Base-by-base conservation (phyloP, 1,139 yeast genomes). In the Cylindricascospora bacillispora region DNA sequence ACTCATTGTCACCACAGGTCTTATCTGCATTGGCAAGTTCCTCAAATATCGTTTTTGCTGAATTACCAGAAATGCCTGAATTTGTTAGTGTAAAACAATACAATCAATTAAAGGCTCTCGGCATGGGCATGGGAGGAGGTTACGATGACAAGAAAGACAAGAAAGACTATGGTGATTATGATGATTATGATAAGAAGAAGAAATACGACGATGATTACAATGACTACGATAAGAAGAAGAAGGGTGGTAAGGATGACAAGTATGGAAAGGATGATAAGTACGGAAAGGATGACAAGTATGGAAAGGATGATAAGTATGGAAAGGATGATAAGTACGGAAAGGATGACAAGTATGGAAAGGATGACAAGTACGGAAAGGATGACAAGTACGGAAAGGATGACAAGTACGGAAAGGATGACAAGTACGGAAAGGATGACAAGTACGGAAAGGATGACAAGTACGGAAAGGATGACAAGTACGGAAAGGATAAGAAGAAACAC, bases 31-130 rank as follows among this genome's bases (percentile, higher is more conserved):
- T 45, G 25, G 32, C 39, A 22, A 33, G 30, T 4, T 34, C 44
- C 6, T 42, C 47, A 2, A 45, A 45, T 28, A 34, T 45, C 23
- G 37, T 43, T 5, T 40, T 46, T 34, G 42, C 45, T 15, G 45
- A 43, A 29, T 30, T 43, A 11, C 46, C 47, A n/a, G 44, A 38
- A 10, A 18, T 37, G 26, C 49, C 49, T 12, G 45, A 44, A 30
- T 45, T 46, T 31, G 34, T 45, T 12, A 45, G 39, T 15, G 24
- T 35, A 5, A 40, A 35, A 9, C 41, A 43, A 20, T 41, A 39
- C 16, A 42, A 41, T 19, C 33, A 35, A 18, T 26, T 42, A 23
- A 31, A 38, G 15, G 39, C 35, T 18, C 21, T 18, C 10, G 21
- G 21, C 21, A 7, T 10, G 21, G 10, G 7, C 10, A 7, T 18